A percentile compares a stretch with the other conserved stretches of the same genome.
These are phyloP conservation scores for Saccharomycopsis malanga DNA, from an alignment of 805 yeast species.

Conservation along the genomic window DNA sequence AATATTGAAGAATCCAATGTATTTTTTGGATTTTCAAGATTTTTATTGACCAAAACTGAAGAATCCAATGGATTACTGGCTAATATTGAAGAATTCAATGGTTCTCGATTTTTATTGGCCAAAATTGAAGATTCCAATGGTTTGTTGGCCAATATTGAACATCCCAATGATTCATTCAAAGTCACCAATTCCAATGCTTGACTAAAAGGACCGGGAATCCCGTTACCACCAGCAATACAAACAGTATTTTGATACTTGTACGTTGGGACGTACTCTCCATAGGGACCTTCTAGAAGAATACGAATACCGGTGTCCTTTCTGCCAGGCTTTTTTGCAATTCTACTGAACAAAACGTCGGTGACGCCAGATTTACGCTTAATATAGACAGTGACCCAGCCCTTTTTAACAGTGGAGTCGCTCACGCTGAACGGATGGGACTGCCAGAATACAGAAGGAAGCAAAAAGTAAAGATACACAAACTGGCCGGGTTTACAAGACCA, in stretches of 20 bases:
- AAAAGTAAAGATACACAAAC: slow-evolving; percentile 50
- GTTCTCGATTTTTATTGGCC: too few relatives aligned
- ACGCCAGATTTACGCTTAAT: slow-evolving; percentile 53
- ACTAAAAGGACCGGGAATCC: slow-evolving; percentile 44
- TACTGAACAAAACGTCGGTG: slow-evolving; percentile 36
- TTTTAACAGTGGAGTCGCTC: slow-evolving; percentile 28
- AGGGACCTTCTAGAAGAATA: slow-evolving; percentile 55
- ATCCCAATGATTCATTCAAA: too few relatives aligned
- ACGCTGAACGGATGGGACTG: slow-evolving; percentile 69
- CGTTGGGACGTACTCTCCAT: slow-evolving; percentile 41
- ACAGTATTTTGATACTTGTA: slow-evolving; percentile 33
- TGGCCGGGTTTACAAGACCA: slow-evolving; percentile 50
- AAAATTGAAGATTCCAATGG: too few relatives aligned
- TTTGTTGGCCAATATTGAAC: too few relatives aligned
- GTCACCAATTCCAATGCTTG: slow-evolving; percentile 32
- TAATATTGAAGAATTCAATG: too few relatives aligned
- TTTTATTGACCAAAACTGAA: too few relatives aligned
- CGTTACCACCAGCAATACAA: slow-evolving; percentile 45
- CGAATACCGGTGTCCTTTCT: slow-evolving; percentile 29
- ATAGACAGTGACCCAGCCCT: slow-evolving; percentile 34
- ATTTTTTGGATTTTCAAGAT: too few relatives aligned
- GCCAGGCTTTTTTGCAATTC: slow-evolving; percentile 25
- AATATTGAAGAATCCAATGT: too few relatives aligned
- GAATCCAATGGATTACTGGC: too few relatives aligned
- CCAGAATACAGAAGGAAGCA: slow-evolving; percentile 47